Percentiles rank a stretch among this genome's conserved stretches.
phyloP scores from a whole-genome alignment of 139 green algal species.

The Nannochloris sp. region DNA sequence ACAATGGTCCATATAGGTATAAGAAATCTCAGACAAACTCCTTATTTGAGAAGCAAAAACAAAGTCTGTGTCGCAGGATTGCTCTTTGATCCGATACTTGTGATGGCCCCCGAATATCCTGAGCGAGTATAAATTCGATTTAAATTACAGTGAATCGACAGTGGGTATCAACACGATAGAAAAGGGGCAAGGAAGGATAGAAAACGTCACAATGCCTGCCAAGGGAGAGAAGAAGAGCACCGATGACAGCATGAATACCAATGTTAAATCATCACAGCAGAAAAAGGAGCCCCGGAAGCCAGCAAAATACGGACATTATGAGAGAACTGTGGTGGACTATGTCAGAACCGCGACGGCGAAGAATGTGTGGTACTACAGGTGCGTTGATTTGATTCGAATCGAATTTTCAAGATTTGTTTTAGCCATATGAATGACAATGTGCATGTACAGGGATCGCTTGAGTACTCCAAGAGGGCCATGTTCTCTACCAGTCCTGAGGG shows the following conservation, averaged over 20 bases:
- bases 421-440: neutral
- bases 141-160: too few relatives aligned
- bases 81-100: too few relatives aligned
- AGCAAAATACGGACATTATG: constrained; percentile 23
- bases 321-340: constrained; percentile 66
- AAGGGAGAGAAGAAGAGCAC: neutral
- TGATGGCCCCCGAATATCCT: too few relatives aligned
- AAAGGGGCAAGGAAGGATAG: too few relatives aligned
- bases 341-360: constrained; percentile 61
- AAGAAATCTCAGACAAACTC: too few relatives aligned
- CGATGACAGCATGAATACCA: neutral
- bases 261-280: neutral
- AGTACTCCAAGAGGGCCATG: constrained; percentile 71
- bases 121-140: too few relatives aligned
- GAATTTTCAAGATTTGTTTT: neutral
- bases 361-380: constrained; percentile 84
- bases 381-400: neutral
- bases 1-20: too few relatives aligned
- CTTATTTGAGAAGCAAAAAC: too few relatives aligned
- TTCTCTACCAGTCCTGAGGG: constrained; percentile 61
- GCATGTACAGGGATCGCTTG: constrained; percentile 36
- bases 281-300: neutral
- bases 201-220: neutral
- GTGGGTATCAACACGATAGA: too few relatives aligned
- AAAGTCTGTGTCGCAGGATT: too few relatives aligned